Evolutionary conservation across 1,139 yeast species (phyloP), one percentile per base, ranked within the genome.

Genomic region (Saccharomycopsis crataegensis): DNA sequence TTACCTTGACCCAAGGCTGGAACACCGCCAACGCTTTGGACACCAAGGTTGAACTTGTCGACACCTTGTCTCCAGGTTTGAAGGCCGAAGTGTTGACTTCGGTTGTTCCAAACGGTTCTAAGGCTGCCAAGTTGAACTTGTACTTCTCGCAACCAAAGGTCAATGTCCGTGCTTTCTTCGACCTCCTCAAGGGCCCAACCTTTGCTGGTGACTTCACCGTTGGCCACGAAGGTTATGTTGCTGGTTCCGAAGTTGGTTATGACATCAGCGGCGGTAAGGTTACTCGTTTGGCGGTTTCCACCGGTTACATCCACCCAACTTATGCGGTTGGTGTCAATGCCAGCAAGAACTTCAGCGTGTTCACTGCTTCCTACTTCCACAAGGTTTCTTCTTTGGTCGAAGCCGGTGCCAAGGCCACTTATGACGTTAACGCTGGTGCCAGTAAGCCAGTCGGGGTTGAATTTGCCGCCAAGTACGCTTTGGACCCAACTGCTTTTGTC

Each of bases 331-430:
- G 96, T 60, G 79, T 93, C 62, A 82, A 94, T 65, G 90, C 96
- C 66, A 80, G 94, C 70, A 82, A 86, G 78, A 89, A 90, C 82
- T 80, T 91, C 71, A 81, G 90, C 58, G 84, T 91, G 63, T 89
- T 86, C 81, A 79, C 96, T 57, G 97, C 97, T 66, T 93, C 96
- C 65, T 90, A 91, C 83, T 93, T 83, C 90, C 98, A 93, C 86
- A 86, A 80, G 74, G 96, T 93, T 62, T 82, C 90, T 65, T 87
- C 94, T 62, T 75, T 77, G 65, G 90, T 93, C 65, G 96, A 93
- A 80, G 96, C 91, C 65, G 98, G 97, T 77, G 96, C 97, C 66
- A 91, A 87, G 80, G 96, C 97, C 67, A 84, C 94, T 63, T 88
- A 94, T 84, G 96, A 90, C 77, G 84, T 96, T 62, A 83, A 89